phyloP scores from a whole-genome alignment of 2,329 filamentous ascomycete species.

The Rutstroemia sydowiana region DNA sequence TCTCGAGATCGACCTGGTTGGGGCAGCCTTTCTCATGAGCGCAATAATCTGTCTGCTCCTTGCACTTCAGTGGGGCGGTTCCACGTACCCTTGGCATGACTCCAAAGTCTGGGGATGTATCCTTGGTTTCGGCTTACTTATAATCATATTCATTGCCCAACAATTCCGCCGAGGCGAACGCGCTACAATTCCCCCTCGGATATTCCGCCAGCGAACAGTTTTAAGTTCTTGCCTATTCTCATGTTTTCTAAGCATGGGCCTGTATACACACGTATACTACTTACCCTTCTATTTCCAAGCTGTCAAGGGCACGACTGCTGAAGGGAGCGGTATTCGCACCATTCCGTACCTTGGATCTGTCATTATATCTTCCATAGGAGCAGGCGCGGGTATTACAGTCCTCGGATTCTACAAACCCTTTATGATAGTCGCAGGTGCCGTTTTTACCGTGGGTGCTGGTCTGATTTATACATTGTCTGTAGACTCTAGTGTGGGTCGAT shows the following conservation, averaged over 20 bases:
- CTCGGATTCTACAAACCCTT: conserved; percentile 38
- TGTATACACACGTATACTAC: conserved; percentile 34
- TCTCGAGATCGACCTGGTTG: conserved; percentile 41
- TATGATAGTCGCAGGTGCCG: conserved; percentile 38
- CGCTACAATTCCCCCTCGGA: conserved; percentile 43
- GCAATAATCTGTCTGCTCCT: conserved; percentile 38
- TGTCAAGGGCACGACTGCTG: conserved; percentile 35
- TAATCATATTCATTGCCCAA: conserved; percentile 32
- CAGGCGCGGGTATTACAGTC: conserved; percentile 34
- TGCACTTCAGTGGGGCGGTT: conserved; percentile 42
- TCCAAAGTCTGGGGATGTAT: conserved; percentile 38
- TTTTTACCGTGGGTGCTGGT: conserved; percentile 39
- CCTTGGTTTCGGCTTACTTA: conserved; percentile 32
- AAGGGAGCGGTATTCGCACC: conserved; percentile 35
- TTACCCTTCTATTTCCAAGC: conserved; percentile 46
- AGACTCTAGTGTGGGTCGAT: conserved; percentile 38
- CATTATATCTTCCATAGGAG: conserved; percentile 35
- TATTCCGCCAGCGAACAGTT: conserved; percentile 36
- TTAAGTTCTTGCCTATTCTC: conserved; percentile 29
- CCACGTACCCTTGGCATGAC: conserved; percentile 37
- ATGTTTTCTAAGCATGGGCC: conserved; percentile 31
- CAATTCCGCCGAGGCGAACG: conserved; percentile 39
- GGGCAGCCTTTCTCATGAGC: conserved; percentile 40
- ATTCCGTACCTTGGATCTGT: conserved; percentile 39
- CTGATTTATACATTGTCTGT: conserved; percentile 35